Evolutionary conservation across 1,139 yeast species (phyloP), one percentile per base, ranked within the genome.

Genomic region (Keqinozyma sinolaborantium): DNA sequence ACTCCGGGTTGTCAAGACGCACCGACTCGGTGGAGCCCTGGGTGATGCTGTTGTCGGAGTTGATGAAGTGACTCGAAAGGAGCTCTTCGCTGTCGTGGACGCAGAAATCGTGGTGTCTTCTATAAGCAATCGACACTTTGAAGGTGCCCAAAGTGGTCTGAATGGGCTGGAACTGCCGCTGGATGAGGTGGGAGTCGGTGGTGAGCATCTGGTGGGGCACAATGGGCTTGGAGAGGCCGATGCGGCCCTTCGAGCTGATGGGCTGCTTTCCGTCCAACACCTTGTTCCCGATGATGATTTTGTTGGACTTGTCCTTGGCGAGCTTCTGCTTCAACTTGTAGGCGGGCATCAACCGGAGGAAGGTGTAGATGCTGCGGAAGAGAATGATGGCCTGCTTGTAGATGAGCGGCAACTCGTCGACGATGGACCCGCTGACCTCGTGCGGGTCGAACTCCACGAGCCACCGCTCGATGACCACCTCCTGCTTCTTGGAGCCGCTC

Each of bases 391-490:
- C 76, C 45, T 82, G 84, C 50, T 84, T 85, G 61, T 86, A 85
- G 11, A 84, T 73, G 16, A 70, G 57, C 0, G 94, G 87, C 15
- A 83, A 64, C 37, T 83, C 90, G 31, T 61, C 71, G 3, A 54
- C 44, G 1, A 53, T 40, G 8, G 53, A 46, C 10, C 61, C 64
- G 12, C 57, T 44, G 6, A 53, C 53, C 15, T 46, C 56, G 32
- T 38, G 49, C 30, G 53, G 53, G 45, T 82, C 90, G 41, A 88
- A 75, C 53, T 88, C 95, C 24, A 92, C 64, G 16, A 87, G 65
- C 98, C 98, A 92, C 37, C 98, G 69, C 52, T 92, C 98, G 36
- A 92, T 60, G 2, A 92, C 96, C 12, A 92, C 76, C 55, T 90
- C 97, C 10, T 77, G 66, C 47, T 81, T 82, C 49, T 73, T 78